phyloP scores from a whole-genome alignment of 2,329 filamentous ascomycete species.

The Thermomyces lanuginosus region DNA sequence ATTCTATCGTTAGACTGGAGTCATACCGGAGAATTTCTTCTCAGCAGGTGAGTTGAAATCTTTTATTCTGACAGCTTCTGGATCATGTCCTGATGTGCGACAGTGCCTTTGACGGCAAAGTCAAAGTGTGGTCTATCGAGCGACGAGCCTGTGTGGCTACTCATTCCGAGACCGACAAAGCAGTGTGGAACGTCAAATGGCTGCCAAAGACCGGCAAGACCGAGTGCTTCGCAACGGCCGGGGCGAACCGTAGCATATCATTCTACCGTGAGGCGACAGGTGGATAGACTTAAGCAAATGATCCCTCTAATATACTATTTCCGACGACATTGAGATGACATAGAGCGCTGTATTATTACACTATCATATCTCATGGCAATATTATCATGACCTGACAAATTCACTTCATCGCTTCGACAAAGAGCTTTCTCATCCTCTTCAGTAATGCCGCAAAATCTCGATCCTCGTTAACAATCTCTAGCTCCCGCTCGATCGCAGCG shows the following conservation, averaged over 20 bases:
- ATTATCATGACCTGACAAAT: slow-evolving; percentile 4
- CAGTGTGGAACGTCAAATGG: slow-evolving; percentile 73
- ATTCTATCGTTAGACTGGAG: slow-evolving; percentile 87
- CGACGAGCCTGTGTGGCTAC: slow-evolving; percentile 74
- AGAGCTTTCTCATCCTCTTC: slow-evolving; percentile 46
- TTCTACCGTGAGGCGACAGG: slow-evolving; percentile 79
- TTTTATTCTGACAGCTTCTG: slow-evolving; percentile 1
- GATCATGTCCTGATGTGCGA: slow-evolving; percentile 6
- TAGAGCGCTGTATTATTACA: no score
- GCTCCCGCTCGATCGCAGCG: slow-evolving; percentile 37
- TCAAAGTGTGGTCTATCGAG: slow-evolving; percentile 90
- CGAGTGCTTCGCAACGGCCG: slow-evolving; percentile 62
- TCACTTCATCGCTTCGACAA: slow-evolving; percentile 40
- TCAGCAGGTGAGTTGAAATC: slow-evolving; percentile 47
- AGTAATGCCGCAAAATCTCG: slow-evolving; percentile 44
- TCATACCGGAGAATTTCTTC: slow-evolving; percentile 74
- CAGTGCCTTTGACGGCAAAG: slow-evolving; percentile 74
- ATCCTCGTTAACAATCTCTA: slow-evolving; percentile 43
- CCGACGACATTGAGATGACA: no score
- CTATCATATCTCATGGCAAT: slow-evolving; percentile 9
- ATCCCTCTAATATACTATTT: slow-evolving; percentile 1
- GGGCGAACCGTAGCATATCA: slow-evolving; percentile 56
- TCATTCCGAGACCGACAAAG: slow-evolving; percentile 75
- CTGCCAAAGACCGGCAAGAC: slow-evolving; percentile 49
- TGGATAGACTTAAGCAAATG: slow-evolving; percentile 23